Conservation (phyloP, 805 yeast species). For the Candida krabiensis region DNA sequence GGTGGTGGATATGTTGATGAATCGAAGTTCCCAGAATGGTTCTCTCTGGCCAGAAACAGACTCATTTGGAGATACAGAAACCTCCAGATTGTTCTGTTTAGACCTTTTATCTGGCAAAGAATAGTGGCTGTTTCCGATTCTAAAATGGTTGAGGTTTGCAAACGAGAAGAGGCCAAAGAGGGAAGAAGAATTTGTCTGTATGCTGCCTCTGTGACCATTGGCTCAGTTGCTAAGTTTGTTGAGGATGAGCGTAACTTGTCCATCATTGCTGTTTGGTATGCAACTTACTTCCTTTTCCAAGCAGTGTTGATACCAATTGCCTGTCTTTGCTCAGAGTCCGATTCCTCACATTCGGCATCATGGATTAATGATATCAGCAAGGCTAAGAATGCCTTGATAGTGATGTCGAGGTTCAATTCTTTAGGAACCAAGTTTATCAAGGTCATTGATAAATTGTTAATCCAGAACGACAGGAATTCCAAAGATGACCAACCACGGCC, state of each 20-base stretch:
- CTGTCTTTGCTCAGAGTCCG: conserved; percentile 51
- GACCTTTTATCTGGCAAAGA: conserved; percentile 59
- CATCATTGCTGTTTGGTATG: conserved; percentile 61
- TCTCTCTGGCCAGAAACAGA: conserved; percentile 50
- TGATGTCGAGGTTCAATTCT: conserved; percentile 41
- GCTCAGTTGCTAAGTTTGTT: conserved; percentile 44
- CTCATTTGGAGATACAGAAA: conserved; percentile 60
- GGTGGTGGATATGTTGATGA: conserved; percentile 17
- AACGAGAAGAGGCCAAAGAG: conserved; percentile 44
- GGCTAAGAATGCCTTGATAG: conserved; percentile 39
- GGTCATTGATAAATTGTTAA: conserved; percentile 43
- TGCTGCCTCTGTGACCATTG: conserved; percentile 53
- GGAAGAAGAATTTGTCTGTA: conserved; percentile 52
- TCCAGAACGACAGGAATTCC: not conserved
- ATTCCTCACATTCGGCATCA: conserved; percentile 40
- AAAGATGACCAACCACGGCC: not conserved
- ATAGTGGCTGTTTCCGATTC: conserved; percentile 40
- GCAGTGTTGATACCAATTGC: conserved; percentile 60
- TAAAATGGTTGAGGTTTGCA: conserved; percentile 31
- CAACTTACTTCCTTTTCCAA: conserved; percentile 62
- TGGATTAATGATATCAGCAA: conserved; percentile 47
- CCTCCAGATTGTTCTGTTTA: conserved; percentile 52
- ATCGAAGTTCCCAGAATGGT: conserved; percentile 46
- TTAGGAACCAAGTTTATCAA: conserved; percentile 46
- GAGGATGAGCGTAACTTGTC: conserved; percentile 29